Base-by-base conservation (phyloP, 2,329 filamentous ascomycete species). In the Helicocarpus griseus region DNA sequence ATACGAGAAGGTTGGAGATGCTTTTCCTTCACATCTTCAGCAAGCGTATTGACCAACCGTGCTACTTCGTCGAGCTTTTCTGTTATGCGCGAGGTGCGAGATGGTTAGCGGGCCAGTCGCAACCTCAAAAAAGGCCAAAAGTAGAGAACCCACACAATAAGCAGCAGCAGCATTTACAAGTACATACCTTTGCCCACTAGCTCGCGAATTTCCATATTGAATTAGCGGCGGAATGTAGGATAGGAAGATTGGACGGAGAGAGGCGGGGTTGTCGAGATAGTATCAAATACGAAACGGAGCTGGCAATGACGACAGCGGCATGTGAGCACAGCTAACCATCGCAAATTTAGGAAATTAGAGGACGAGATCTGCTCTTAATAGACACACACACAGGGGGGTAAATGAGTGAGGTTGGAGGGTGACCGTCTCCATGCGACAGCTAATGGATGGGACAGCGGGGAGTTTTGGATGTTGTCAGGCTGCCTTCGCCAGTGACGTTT, bases 21-120 rank as follows among this genome's bases (percentile, higher is more conserved):
- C 46, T 75, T 72, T n/a, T 77, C 73, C 48, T 78, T 67, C 1
- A 89, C 69, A 63, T 91, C 86, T 48, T 76, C 65, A 5, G 75
- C 72, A 38, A 94, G 74, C 40, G 76, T 76, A 38, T 76, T 69
- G 57, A 93, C 70, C 14, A 93, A 70, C 49, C 75, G 73, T 14
- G 76, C 81, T 38, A 91, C 85, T 50, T 86, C 79, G 53, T 80
- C 73, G 52, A 85, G 75, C 70, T 90, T 89, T 54, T 74, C 79
- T 88, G 61, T 54, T 51, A 14, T 46, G 8, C 29, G 22, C 43
- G 17, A 36, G 26, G 17, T 17, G 31, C 14, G 19, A 11, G 13
- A 17, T 45, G 45, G 31, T 47, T 24, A 47, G 45, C 45, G 13
- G 31, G 31, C 3, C 5, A 35, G 19, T 14, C 6, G 19, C 0